Evolutionary conservation across 208 protist genomes (phyloP), one percentile per base, ranked within the genome.

Genomic region (Naegleria gruberi): DNA sequence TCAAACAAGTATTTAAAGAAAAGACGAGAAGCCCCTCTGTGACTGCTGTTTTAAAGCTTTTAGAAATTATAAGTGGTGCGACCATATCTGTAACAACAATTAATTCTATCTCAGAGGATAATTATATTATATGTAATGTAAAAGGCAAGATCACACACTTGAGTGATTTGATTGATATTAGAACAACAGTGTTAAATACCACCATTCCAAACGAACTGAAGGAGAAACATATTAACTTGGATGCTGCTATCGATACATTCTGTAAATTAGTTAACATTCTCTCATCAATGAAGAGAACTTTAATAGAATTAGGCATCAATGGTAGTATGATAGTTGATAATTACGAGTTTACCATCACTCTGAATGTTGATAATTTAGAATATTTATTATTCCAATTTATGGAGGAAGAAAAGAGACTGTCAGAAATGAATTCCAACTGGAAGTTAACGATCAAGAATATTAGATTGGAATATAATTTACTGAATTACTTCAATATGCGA

Each of bases 401-500:
- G 43, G 26, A 19, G 6, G 23, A 40, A 19, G 19, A 41, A 40
- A 37, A 42, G n/a, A 77, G 30, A 37, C 34, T 77, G 8, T 19
- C 19, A 0, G 8, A 0, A 37, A 19, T 77, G 26, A 77, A 77
- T 37, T 0, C 17, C 3, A 0, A 19, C 10, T 77, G 65, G 65
- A 37, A 77, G 30, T 37, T 15, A 77, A n/a, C 26, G 7, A 77
- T 77, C 30, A 77, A 77, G 12, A 37, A 77, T 2, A 30, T 37
- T 37, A 30, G 65, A 77, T 6, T 37, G 8, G 34, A 77, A 37
- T 77, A 77, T 37, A 6, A 19, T 37, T 77, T 37, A 12, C 30
- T 77, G 65, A 77, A 77, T 37, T 77, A 77, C 26, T 77, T 77
- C n/a, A 77, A 77, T n/a, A 77, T 77, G 65, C 65, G 65, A 37